Percentiles rank a stretch among this genome's conserved stretches.
These are phyloP conservation scores for Dactylorhiza incarnata DNA, from an alignment of 106 monocot genomes.

Conservation along the genomic window DNA sequence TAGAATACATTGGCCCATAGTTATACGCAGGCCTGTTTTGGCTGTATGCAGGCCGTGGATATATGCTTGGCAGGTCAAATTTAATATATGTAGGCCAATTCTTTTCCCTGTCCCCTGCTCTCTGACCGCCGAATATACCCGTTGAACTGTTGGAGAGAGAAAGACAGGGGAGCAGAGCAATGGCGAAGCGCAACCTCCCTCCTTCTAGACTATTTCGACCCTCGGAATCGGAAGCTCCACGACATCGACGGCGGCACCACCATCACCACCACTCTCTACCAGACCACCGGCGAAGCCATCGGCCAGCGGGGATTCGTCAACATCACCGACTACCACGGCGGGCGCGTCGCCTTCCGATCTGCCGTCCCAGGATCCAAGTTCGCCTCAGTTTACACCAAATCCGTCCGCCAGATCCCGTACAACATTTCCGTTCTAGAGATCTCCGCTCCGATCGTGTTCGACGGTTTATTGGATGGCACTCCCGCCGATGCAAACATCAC, in stretches of 20 bases:
- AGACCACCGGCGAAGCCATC: slow-evolving; percentile 79
- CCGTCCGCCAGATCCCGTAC: slow-evolving; percentile 72
- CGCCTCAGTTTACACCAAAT: slow-evolving; percentile 57
- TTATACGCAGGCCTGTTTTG: no score
- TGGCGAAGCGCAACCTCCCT: background rate
- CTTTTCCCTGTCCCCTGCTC: background rate
- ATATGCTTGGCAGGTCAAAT: no score
- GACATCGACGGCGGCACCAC: slow-evolving; percentile 57
- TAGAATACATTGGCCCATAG: no score
- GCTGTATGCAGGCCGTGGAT: no score
- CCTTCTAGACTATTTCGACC: slow-evolving; percentile 95
- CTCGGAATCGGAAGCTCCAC: slow-evolving; percentile 83
- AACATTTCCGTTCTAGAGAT: slow-evolving; percentile 87
- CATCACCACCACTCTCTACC: slow-evolving; percentile 83
- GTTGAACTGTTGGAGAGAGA: no score
- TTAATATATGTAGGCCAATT: no score
- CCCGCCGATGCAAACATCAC: slow-evolving; percentile 60
- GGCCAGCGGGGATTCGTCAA: slow-evolving; percentile 93
- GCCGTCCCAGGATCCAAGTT: slow-evolving; percentile 53
- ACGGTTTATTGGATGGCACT: slow-evolving; percentile 70
- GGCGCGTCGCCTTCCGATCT: slow-evolving; percentile 69
- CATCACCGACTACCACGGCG: slow-evolving; percentile 84
- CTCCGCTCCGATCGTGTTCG: slow-evolving; percentile 68
- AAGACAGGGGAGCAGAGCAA: background rate
- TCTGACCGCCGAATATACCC: background rate